A percentile compares a stretch with the other conserved stretches of the same genome.
phyloP scores from a whole-genome alignment of 108 stramenopile genomes.

The Aureococcus anophagefferens region DNA sequence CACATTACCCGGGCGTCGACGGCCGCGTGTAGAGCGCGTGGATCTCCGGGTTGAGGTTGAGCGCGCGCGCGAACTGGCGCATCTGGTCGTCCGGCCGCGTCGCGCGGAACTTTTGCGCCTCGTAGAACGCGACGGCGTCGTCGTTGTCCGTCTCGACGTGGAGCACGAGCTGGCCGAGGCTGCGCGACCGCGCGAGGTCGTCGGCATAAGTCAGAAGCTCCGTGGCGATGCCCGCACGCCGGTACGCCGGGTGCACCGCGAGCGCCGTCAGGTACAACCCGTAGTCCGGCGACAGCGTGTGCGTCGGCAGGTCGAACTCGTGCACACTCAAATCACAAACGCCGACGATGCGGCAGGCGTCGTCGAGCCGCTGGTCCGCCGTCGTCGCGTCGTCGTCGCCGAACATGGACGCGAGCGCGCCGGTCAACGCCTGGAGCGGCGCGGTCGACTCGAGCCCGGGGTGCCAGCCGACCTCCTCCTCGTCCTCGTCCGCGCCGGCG shows the following conservation, averaged over 20 bases:
- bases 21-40: too few relatives aligned
- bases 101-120: too few relatives aligned
- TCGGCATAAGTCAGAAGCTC: neutral
- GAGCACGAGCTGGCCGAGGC: neutral
- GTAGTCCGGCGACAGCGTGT: neutral
- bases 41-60: too few relatives aligned
- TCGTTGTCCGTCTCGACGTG: neutral
- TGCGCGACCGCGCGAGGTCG: neutral
- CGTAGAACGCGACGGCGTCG: neutral
- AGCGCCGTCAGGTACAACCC: neutral
- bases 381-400: too few relatives aligned
- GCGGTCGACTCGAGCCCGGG: too few relatives aligned
- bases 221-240: neutral
- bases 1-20: too few relatives aligned
- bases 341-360: neutral
- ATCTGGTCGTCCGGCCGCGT: too few relatives aligned
- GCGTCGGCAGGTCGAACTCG: neutral
- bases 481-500: neutral
- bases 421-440: too few relatives aligned
- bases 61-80: too few relatives aligned
- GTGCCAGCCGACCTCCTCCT: too few relatives aligned
- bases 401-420: too few relatives aligned
- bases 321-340: neutral
- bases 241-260: neutral
- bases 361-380: too few relatives aligned